These are phyloP conservation scores for Pseudozyma pruni DNA, from an alignment of 1,284 basidiomycete species.

Conservation along the genomic window DNA sequence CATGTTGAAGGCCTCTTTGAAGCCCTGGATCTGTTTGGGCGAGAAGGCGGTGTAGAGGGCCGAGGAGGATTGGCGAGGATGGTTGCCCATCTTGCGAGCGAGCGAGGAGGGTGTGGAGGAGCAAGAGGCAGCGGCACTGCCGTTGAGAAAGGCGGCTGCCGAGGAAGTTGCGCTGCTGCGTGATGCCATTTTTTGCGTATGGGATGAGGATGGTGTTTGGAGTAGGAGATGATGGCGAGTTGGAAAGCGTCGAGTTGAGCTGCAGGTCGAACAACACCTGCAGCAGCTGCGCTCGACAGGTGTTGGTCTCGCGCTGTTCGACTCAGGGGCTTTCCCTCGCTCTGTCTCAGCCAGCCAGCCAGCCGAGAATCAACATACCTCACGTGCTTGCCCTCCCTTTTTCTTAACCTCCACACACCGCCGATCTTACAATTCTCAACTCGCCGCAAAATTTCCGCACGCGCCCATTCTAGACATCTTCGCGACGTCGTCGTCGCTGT, in stretches of 20 bases:
- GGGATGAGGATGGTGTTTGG: not conserved
- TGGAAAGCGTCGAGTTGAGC: not conserved
- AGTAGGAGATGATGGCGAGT: not conserved
- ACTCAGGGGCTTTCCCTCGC: conserved; percentile 21
- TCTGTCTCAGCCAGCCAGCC: not conserved
- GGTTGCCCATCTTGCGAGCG: conserved; percentile 32
- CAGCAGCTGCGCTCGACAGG: conserved; percentile 7
- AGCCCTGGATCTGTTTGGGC: conserved; percentile 67
- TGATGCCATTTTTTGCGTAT: conserved; percentile 15
- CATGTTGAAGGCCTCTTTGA: conserved; percentile 69
- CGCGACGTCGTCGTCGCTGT: not conserved
- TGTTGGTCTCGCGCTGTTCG: conserved; percentile 22
- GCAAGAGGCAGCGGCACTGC: conserved; percentile 8
- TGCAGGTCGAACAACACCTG: not conserved
- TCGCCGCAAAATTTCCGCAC: no score
- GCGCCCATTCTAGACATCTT: not conserved
- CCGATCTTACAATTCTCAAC: no score
- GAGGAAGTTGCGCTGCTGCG: conserved; percentile 29
- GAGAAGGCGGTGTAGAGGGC: conserved; percentile 62
- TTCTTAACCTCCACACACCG: no score
- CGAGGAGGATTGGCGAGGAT: conserved; percentile 59
- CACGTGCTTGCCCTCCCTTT: conserved; percentile 13
- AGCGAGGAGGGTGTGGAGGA: not conserved
- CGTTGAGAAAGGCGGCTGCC: conserved; percentile 43
- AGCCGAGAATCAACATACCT: conserved; percentile 1